Evolutionary conservation across 2,329 filamentous ascomycete species (phyloP), one percentile per base, ranked within the genome.

Genomic region (Massarina eburnea): DNA sequence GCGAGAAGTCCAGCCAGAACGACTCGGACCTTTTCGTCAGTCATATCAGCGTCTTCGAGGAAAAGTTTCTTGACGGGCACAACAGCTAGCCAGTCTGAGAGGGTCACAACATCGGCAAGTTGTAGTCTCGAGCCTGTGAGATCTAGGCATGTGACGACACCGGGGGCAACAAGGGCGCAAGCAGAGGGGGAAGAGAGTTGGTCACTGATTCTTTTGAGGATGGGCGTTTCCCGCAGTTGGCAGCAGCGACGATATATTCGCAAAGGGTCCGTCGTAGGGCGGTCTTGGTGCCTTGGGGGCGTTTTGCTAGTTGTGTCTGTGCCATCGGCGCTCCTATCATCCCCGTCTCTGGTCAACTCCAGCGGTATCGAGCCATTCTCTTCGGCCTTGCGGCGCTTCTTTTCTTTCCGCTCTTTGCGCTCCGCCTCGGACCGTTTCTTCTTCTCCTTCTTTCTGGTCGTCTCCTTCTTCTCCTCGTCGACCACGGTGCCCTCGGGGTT

Each of bases 371-470:
- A 82, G 8, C 92, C 92, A 66, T 94, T 96, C 46, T 89, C 89
- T 64, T 95, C 89, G 19, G 91, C 92, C 57, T 89, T 83, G 64
- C 83, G 84, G 52, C 90, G 80, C 66, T 89, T 92, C 71, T 89
- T 89, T 71, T 96, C 91, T 67, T 95, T 95, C 43, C 91, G 83
- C 49, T 94, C 89, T 66, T 95, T 95, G 33, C 91, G 80, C 70
- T 96, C 92, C 48, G 92, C 91, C 66, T 96, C 92, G 32, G 89
- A 95, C 55, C 87, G 85, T 75, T 95, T 96, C 73, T 96, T 96
- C 77, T 96, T 96, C 64, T 96, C 91, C 70, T 90, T 94, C 72
- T 95, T 96, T 59, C 85, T 85, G 7, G 77, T 83, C 1, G 72
- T 60, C 32, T 64, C 64, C 40, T 66, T 62, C 64, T 70, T 54